A percentile compares a stretch with the other conserved stretches of the same genome.
Conservation (phyloP, 2,329 filamentous ascomycete genomes). For the Alternaria consortialis region DNA sequence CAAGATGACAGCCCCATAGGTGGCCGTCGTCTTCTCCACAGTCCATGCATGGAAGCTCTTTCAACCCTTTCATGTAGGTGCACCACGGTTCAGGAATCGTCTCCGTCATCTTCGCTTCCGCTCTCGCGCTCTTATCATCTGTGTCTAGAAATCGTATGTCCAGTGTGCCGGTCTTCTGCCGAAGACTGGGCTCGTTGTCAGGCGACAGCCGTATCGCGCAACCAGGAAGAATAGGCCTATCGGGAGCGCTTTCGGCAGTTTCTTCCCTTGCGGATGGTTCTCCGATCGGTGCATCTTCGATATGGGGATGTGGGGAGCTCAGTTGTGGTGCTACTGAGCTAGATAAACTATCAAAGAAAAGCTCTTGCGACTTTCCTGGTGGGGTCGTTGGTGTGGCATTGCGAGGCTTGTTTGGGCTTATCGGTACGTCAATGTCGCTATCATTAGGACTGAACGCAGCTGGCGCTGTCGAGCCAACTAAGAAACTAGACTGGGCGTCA, state of each 20-base stretch:
- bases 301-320: background rate
- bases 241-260: background rate
- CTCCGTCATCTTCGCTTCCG: background rate
- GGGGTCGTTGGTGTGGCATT: background rate
- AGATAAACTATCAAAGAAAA: background rate
- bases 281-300: background rate
- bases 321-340: background rate
- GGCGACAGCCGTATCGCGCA: too few relatives aligned
- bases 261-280: too few relatives aligned
- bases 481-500: background rate
- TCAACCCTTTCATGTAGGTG: background rate
- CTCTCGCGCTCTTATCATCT: too few relatives aligned
- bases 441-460: background rate
- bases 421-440: too few relatives aligned
- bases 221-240: background rate
- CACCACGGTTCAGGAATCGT: background rate
- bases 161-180: too few relatives aligned
- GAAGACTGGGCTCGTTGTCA: background rate
- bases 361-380: background rate
- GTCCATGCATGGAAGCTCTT: constrained; percentile 36
- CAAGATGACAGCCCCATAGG: constrained; percentile 27
- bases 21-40: constrained; percentile 29
- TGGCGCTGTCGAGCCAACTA: background rate
- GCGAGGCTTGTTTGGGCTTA: background rate
- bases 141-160: rapidly evolving